phyloP scores from a whole-genome alignment of 176 grass and related monocot genomes.

The Bonia amplexicaulis region DNA sequence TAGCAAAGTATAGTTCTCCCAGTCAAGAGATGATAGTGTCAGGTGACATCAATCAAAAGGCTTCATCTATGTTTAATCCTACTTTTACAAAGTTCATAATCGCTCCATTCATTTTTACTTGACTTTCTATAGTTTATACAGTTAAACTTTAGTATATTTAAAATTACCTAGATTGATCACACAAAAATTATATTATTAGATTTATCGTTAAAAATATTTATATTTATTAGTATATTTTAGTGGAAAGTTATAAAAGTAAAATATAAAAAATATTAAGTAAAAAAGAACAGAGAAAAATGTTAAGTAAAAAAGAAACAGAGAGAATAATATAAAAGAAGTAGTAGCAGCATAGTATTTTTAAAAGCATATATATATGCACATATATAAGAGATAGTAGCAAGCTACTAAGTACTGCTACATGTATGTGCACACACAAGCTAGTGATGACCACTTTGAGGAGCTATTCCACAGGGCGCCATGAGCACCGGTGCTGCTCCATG shows the following conservation, averaged over 20 bases:
- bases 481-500: slow-evolving; percentile 33
- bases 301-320: too few relatives aligned
- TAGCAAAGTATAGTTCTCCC: background rate
- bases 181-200: too few relatives aligned
- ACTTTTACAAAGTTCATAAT: background rate
- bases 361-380: background rate
- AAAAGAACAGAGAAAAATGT: too few relatives aligned
- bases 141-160: too few relatives aligned
- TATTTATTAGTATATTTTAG: too few relatives aligned
- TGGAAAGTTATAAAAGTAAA: too few relatives aligned
- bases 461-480: slow-evolving; percentile 50
- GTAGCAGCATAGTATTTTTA: background rate
- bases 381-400: background rate
- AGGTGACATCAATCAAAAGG: slow-evolving; percentile 30
- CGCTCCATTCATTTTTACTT: too few relatives aligned
- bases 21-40: slow-evolving; percentile 12
- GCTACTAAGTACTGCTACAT: background rate
- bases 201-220: too few relatives aligned
- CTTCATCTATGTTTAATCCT: slow-evolving; percentile 5
- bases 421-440: background rate
- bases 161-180: too few relatives aligned
- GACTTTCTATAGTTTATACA: too few relatives aligned
- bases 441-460: slow-evolving; percentile 49
- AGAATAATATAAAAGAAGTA: background rate
- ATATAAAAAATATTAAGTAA: too few relatives aligned